Evolutionary conservation across 768 basidiomycete species (phyloP), one percentile per base, ranked within the genome.

Genomic region (Chalciporus pseudorubinellus): DNA sequence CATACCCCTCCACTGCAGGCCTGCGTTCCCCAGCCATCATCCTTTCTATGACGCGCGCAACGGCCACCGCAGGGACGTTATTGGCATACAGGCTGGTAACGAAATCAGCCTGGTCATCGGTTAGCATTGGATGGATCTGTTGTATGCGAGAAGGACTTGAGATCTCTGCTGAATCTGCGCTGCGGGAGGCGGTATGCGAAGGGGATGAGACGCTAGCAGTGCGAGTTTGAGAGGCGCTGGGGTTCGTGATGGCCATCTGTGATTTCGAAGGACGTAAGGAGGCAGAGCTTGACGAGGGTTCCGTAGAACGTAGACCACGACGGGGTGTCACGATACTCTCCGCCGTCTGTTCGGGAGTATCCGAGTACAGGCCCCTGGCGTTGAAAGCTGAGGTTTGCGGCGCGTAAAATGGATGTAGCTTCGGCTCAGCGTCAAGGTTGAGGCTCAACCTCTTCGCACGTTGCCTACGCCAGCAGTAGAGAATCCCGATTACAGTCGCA

Each of bases 51-150:
- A 61, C 56, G 3, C 59, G 53, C 7, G 56, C 56, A 16, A 61
- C 45, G 38, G 51, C 60, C n/a, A 20, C 36, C 2, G 56, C 48
- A 7, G 60, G 59, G 16, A 61, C 44, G 21, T 53, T 58, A 14
- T 58, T 56, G 26, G 38, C 18, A 14, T 56, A 55, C 24, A 61
- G 29, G 34, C 13, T 51, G 21, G 58, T 58, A 24, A 58, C 47
- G 39, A 58, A 61, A 46, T 60, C 55, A 16, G 52, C 60, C 48
- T 59, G 58, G 34, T 58, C 52, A 14, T 59, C 57, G 36, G 57
- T 56, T 6, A 59, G 50, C 48, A 28, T 48, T 6, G 56, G 45
- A 50, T 52, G 45, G 6, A 39, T 28, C 44, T 58, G 52, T 19
- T 31, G 56, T 38, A 49, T 44, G 10, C 33, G 55, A 19, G 38